phyloP scores from a whole-genome alignment of 2,329 filamentous ascomycete genomes.

The Arthroderma sp. region DNA sequence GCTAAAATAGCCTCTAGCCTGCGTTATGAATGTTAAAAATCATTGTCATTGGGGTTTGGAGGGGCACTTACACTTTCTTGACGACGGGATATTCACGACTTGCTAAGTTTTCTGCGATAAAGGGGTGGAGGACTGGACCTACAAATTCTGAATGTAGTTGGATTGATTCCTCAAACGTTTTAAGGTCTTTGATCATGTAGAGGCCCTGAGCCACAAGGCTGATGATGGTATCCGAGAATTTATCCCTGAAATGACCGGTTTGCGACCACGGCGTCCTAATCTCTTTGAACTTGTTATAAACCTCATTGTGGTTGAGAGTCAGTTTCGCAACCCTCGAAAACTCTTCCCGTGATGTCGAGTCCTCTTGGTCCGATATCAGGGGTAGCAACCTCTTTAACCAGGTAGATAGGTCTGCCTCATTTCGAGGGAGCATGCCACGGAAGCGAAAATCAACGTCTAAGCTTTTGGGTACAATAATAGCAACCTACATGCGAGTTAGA shows the following conservation, averaged over 20 bases:
- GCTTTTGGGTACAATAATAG: neutral
- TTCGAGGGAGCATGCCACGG: neutral
- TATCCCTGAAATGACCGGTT: neutral
- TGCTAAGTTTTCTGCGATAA: neutral
- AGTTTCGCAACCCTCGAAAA: neutral
- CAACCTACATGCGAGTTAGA: neutral
- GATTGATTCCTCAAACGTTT: neutral
- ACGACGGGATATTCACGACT: neutral
- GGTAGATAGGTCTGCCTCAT: neutral
- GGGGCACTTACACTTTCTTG: neutral
- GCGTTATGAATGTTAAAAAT: neutral
- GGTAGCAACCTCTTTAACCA: neutral
- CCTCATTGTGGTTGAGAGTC: neutral
- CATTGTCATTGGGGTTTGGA: neutral
- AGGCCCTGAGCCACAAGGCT: neutral
- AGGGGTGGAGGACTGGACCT: neutral
- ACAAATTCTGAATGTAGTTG: neutral
- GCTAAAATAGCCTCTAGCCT: neutral
- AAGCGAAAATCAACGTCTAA: neutral
- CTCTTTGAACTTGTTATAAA: neutral
- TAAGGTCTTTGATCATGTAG: neutral
- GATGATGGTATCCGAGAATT: conserved; percentile 2
- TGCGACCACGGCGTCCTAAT: neutral
- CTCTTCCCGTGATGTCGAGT: neutral
- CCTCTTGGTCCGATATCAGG: neutral